Conservation (phyloP, 2,329 filamentous ascomycete species). For the Venturia carpophila region DNA sequence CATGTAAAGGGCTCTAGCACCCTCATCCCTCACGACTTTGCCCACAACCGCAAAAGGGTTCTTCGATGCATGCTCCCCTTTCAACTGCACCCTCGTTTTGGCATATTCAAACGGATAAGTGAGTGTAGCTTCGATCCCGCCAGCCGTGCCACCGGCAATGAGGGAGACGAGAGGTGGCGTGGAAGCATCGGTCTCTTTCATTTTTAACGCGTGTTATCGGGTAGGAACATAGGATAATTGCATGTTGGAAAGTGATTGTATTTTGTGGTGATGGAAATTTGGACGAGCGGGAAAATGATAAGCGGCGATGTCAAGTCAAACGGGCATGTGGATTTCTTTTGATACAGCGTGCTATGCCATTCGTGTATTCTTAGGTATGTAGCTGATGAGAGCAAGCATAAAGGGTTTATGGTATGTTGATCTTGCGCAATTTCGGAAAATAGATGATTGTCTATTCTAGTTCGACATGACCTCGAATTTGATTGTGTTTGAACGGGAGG, state of each 20-base stretch:
- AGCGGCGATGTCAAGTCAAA: not conserved
- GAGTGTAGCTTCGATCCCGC: conserved; percentile 33
- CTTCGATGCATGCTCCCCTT: conserved; percentile 34
- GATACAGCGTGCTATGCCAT: too few species aligned
- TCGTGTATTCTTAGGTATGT: too few species aligned
- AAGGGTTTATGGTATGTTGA: too few species aligned
- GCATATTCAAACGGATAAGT: conserved; percentile 60
- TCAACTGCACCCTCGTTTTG: conserved; percentile 56
- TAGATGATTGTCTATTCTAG: too few species aligned
- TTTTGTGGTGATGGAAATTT: not conserved
- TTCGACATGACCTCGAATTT: too few species aligned
- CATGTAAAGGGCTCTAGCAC: conserved; percentile 52
- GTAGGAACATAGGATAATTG: not conserved
- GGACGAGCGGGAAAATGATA: not conserved
- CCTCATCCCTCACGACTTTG: conserved; percentile 49
- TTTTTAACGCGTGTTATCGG: conserved; percentile 1
- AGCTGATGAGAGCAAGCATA: too few species aligned
- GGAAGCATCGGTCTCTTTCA: conserved; percentile 26
- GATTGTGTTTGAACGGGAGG: too few species aligned
- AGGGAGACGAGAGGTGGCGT: conserved; percentile 33
- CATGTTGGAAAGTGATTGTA: not conserved
- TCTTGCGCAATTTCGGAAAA: too few species aligned
- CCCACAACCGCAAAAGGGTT: conserved; percentile 53
- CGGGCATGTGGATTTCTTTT: not conserved
- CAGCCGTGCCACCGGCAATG: conserved; percentile 33